phyloP scores from a whole-genome alignment of 139 green algal species.

The Volvox reticuliferus region DNA sequence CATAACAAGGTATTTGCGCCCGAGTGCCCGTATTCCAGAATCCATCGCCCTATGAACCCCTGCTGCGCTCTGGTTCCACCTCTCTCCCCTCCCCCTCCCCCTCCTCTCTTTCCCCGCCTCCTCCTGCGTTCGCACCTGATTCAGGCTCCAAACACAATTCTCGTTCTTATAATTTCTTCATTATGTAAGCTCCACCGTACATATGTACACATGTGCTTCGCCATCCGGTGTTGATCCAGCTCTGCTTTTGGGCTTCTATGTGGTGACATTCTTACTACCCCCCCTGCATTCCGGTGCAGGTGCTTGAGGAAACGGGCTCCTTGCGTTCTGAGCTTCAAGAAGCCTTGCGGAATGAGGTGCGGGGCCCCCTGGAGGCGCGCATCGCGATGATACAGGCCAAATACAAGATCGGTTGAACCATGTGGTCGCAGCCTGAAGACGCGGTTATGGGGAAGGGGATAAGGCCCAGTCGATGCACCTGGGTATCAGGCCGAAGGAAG shows the following conservation, averaged over 20 bases:
- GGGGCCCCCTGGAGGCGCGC: not conserved
- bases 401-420: not conserved
- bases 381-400: not conserved
- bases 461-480: too few relatives aligned
- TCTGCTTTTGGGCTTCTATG: too few relatives aligned
- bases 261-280: not conserved
- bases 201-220: too few relatives aligned
- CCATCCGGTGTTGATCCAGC: too few relatives aligned
- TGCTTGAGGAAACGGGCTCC: slow-evolving; percentile 11
- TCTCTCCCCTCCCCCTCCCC: not conserved
- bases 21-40: too few relatives aligned
- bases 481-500: too few relatives aligned
- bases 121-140: not conserved
- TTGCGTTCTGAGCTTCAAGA: not conserved
- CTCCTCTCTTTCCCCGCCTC: not conserved
- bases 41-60: too few relatives aligned
- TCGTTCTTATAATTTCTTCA: too few relatives aligned
- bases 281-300: not conserved
- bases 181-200: too few relatives aligned
- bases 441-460: not conserved
- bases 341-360: not conserved
- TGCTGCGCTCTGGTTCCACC: too few relatives aligned
- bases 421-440: not conserved
- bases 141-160: not conserved
- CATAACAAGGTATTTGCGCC: too few relatives aligned